A percentile compares a stretch with the other conserved stretches of the same genome.
Evolutionary conservation across 1,284 basidiomycete genomes (phyloP).

Genomic region (Sparassis latifolia): DNA sequence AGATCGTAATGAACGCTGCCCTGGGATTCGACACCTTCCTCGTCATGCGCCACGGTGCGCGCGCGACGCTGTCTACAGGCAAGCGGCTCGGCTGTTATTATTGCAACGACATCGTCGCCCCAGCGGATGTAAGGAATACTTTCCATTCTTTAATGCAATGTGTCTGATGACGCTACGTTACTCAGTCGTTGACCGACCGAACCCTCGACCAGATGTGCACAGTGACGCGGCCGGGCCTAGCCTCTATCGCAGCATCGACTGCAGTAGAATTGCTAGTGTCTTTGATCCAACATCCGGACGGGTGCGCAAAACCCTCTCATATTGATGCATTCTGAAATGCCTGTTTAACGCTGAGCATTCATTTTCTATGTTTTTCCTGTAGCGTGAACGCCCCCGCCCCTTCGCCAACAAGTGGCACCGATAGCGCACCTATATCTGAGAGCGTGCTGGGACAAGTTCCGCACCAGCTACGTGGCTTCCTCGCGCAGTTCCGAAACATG

Average conservation of each 20-base stretch:
- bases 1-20: slow-evolving; percentile 93
- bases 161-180: slow-evolving; percentile 1
- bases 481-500: slow-evolving; percentile 82
- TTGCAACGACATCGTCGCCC: slow-evolving; percentile 97
- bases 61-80: slow-evolving; percentile 32
- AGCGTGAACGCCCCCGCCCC: slow-evolving; percentile 68
- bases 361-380: not conserved
- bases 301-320: slow-evolving; percentile 41
- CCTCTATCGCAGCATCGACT: slow-evolving; percentile 85
- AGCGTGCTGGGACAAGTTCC: slow-evolving; percentile 83
- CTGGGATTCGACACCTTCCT: slow-evolving; percentile 95
- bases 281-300: slow-evolving; percentile 83
- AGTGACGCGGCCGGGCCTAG: slow-evolving; percentile 93
- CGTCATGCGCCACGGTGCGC: slow-evolving; percentile 92
- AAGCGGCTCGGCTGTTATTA: slow-evolving; percentile 87
- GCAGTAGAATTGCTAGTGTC: slow-evolving; percentile 92
- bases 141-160: slow-evolving; percentile 8
- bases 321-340: too few relatives aligned
- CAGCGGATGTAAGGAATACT: slow-evolving; percentile 68
- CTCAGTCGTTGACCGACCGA: slow-evolving; percentile 84
- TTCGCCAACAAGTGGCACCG: slow-evolving; percentile 28
- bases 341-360: too few relatives aligned
- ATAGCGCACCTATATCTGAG: slow-evolving; percentile 28
- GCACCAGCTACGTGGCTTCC: slow-evolving; percentile 89
- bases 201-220: slow-evolving; percentile 99